Percentiles rank a stretch among this genome's conserved stretches.
These are phyloP conservation scores for Angophora floribunda DNA, from an alignment of 345 rosid genomes.

Conservation along the genomic window DNA sequence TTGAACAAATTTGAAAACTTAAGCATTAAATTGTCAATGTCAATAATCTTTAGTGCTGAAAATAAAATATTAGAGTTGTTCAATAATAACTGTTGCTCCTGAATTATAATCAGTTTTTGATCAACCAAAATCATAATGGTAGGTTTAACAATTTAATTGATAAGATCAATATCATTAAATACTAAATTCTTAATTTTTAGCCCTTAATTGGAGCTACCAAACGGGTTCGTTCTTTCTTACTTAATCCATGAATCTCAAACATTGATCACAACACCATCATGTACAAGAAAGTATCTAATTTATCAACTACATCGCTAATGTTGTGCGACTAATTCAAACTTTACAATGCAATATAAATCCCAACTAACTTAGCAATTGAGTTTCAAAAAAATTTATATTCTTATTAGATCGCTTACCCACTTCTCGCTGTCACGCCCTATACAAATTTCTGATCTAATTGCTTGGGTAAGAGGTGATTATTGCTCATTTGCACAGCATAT, in stretches of 20 bases:
- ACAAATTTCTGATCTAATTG: not conserved
- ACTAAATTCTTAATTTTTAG: not conserved
- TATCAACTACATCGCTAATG: accelerated
- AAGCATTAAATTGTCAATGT: no score
- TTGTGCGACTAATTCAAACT: not conserved
- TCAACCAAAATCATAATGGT: not conserved
- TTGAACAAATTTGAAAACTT: not conserved
- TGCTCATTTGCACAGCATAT: not conserved
- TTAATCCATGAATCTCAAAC: not conserved
- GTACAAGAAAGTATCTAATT: not conserved
- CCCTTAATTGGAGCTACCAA: not conserved
- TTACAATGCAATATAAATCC: not conserved
- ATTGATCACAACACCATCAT: not conserved
- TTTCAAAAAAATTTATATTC: not conserved
- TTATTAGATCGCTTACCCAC: not conserved
- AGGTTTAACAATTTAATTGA: not conserved
- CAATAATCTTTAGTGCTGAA: not conserved
- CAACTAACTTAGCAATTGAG: not conserved
- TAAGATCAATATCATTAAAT: not conserved
- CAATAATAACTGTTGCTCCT: not conserved
- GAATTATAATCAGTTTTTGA: not conserved
- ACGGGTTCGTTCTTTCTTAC: not conserved
- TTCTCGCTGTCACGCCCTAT: not conserved
- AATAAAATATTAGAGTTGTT: not conserved
- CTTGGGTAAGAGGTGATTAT: not conserved